Evolutionary conservation across 345 rosid species (phyloP), one percentile per base, ranked within the genome.

Genomic region (Brassica napus): DNA sequence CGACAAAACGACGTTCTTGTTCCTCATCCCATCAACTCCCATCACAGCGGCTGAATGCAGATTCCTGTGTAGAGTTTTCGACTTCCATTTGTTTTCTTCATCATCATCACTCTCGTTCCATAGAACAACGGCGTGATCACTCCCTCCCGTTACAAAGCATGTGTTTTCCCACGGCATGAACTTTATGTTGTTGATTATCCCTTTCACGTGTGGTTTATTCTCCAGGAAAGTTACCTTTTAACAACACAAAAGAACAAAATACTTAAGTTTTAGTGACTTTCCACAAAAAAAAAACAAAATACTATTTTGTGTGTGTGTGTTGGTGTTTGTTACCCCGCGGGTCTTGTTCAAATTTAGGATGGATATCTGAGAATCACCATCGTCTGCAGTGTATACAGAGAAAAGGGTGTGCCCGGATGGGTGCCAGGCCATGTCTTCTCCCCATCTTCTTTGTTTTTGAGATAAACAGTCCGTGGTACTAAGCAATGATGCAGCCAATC

Each of bases 361-460:
- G 4, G 98, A 91, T 80, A 94, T 88, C 85, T 94, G 98, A 77
- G 93, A 88, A 78, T 94, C 98, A 7, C 89, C 89, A 58, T 85
- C 83, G 76, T 94, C 97, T 39, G 95, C 98, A 75, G 84, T 85
- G 76, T 91, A 91, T 69, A 80, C 87, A 73, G 83, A 86, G 73
- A 91, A 82, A 68, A 94, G 77, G 79, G 90, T 86, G 84, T 89
- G 77, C 78, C 98, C 97, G 0, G 80, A 76, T 52, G 97, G 98
- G 78, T 92, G 97, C 98, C 97, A 94, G 21, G 92, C 89, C 68
- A 91, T 81, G 83, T 94, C 98, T 87, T 94, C 98, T 49, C 92
- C 97, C 97, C 98, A 94, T 84, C 93, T 91, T 82, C 91, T 87
- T 73, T 90, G 88, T 80, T 80, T 77, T 34, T 85, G 83, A 76